Evolutionary conservation across 805 yeast genomes (phyloP), one percentile per base, ranked within the genome.

Genomic region (Candida krabiensis): DNA sequence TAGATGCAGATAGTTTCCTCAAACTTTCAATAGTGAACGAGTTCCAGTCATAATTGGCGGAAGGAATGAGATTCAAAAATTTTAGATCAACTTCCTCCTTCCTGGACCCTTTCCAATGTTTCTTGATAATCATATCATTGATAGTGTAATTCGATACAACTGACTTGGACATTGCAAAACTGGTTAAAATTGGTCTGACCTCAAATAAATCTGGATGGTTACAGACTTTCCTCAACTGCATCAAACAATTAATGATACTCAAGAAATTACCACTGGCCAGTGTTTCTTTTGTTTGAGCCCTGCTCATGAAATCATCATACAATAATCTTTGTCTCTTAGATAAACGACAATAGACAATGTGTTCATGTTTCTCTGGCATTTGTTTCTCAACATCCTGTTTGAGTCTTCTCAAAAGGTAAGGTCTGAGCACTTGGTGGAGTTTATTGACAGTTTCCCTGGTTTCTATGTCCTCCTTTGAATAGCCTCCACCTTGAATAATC

Each of bases 301-400:
- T 72, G 1, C 96, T 85, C 95, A 93, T 87, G 56, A 93, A 93
- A 61, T 93, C 99, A 60, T 93, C 99, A 54, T 93, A 93, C 38
- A 93, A 64, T 53, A 78, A 86, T 43, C 98, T 67, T 59, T 93
- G 99, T 47, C 99, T 76, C 53, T 93, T 89, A 2, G 97, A 89
- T 30, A 93, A 66, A 19, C 96, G 77, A 66, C 99, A 95, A 58
- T 86, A 87, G 5, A 93, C 81, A 41, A 93, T 82, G 60, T 93
- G 99, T 60, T 93, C 99, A 60, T 89, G 86, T 56, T 93, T 93
- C 0, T 86, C 96, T 1, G 99, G 99, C 99, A 93, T 93, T 63
- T 93, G 99, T 56, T 91, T 89, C 54, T 93, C 99, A 11, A 93
- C 99, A 63, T 93, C 99, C 15, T 86, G 88, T 59, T 93, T 93